Conservation (phyloP, 768 basidiomycete genomes). For the Pisolithus microcarpus region DNA sequence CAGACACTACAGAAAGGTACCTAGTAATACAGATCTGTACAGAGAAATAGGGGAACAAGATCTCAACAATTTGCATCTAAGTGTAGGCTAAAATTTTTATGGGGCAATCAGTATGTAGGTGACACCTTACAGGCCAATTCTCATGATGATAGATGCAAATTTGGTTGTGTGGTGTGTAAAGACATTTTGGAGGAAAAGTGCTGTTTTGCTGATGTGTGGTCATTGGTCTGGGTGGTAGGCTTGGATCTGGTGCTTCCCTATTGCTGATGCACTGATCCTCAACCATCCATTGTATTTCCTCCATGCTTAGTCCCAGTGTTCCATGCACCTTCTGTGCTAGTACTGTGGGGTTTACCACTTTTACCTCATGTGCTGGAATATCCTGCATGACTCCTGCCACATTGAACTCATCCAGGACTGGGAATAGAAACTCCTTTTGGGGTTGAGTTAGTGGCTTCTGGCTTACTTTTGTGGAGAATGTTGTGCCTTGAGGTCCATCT, state of each 20-base stretch:
- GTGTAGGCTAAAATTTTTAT: too few species aligned
- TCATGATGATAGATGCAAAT: too few species aligned
- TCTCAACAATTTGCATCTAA: too few species aligned
- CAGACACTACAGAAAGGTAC: too few species aligned
- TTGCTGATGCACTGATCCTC: constrained; percentile 7
- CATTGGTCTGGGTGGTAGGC: not conserved
- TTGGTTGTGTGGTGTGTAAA: too few species aligned
- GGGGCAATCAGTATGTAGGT: too few species aligned
- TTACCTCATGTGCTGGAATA: constrained; percentile 6
- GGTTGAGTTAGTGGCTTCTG: constrained; percentile 26
- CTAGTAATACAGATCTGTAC: too few species aligned
- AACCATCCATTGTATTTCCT: constrained; percentile 3
- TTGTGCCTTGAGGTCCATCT: constrained; percentile 20
- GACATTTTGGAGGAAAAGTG: too few species aligned
- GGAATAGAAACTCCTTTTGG: constrained; percentile 26
- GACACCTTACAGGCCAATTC: too few species aligned
- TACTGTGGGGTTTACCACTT: constrained; percentile 5
- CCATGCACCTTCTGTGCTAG: constrained; percentile 8
- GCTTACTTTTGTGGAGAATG: constrained; percentile 27
- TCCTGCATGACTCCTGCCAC: constrained; percentile 22
- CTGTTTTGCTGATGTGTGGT: too few species aligned
- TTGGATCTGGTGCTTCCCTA: not conserved
- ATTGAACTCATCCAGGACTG: constrained; percentile 29
- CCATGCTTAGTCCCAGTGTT: not conserved
- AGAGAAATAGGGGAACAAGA: too few species aligned